Percentiles rank a stretch among this genome's conserved stretches.
phyloP scores from a whole-genome alignment of 2,329 filamentous ascomycete species.

The Conoideocrella luteorostrata region DNA sequence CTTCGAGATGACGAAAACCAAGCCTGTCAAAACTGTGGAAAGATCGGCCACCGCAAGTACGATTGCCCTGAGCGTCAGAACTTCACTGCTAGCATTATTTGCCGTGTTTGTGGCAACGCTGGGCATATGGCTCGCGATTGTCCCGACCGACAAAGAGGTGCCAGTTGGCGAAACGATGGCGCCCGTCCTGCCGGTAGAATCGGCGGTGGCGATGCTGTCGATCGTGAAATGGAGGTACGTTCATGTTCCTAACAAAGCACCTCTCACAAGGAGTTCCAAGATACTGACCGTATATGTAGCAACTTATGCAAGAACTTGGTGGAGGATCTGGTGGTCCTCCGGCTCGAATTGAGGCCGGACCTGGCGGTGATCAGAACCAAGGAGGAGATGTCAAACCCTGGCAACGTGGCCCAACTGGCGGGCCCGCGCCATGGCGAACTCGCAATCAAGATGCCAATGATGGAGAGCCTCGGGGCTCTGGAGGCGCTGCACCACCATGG shows the following conservation, averaged over 20 bases:
- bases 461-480: conserved; percentile 37
- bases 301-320: conserved; percentile 96
- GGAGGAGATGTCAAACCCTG: conserved; percentile 69
- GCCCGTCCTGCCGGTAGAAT: conserved; percentile 56
- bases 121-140: conserved; percentile 98
- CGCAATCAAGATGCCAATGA: conserved; percentile 46
- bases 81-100: conserved; percentile 98
- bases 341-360: conserved; percentile 81
- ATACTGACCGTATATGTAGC: conserved; percentile 48
- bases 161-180: conserved; percentile 79
- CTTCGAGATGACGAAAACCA: conserved; percentile 99
- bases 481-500: conserved; percentile 52
- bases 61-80: conserved; percentile 97
- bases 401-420: conserved; percentile 80
- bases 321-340: conserved; percentile 63
- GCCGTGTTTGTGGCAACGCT: conserved; percentile 94
- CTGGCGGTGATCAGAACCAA: conserved; percentile 49
- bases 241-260: background rate
- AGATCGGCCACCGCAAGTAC: conserved; percentile 98
- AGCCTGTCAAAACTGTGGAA: conserved; percentile 97
- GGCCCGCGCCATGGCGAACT: conserved; percentile 72
- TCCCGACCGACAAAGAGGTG: conserved; percentile 85
- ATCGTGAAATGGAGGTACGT: conserved; percentile 89
- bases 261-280: background rate
- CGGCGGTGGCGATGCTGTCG: conserved; percentile 75